Conservation (phyloP, 495 filamentous ascomycete species). For the Xylaria curta region DNA sequence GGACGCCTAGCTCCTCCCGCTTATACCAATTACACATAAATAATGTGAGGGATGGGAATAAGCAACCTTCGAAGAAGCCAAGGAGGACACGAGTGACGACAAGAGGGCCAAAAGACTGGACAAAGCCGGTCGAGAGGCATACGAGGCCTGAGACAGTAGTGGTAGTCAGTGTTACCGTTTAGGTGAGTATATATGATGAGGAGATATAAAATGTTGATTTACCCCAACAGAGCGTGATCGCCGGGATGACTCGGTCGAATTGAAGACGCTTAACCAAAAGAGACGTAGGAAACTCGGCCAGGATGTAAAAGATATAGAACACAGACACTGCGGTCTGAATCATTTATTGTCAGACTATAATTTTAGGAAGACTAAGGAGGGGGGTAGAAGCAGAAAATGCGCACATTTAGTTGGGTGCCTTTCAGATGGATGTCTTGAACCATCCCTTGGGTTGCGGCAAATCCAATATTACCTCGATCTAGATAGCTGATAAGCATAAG, state of each 20-base stretch:
- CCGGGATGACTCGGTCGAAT: constrained; percentile 40
- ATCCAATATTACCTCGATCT: constrained; percentile 51
- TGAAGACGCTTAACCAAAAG: constrained; percentile 40
- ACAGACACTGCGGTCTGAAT: constrained; percentile 36
- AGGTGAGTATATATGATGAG: not conserved
- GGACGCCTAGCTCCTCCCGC: constrained; percentile 40
- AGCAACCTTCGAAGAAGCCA: constrained; percentile 41
- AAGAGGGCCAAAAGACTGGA: constrained; percentile 38
- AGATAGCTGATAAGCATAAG: constrained; percentile 50
- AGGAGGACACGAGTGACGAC: constrained; percentile 38
- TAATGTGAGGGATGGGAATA: constrained; percentile 41
- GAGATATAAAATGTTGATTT: not conserved
- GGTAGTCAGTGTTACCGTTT: not conserved
- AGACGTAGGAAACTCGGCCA: constrained; percentile 40
- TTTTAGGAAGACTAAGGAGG: not conserved
- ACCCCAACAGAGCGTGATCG: constrained; percentile 40
- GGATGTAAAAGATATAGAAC: constrained; percentile 42
- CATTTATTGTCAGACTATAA: not conserved
- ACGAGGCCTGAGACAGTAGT: constrained; percentile 12
- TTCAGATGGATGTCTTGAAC: constrained; percentile 46
- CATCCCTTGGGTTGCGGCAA: constrained; percentile 50
- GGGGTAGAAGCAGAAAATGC: not conserved
- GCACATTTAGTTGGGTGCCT: constrained; percentile 46
- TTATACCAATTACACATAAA: constrained; percentile 46
- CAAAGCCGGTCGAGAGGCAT: constrained; percentile 41